Percentiles rank a stretch among this genome's conserved stretches.
Conservation (phyloP, 2,329 filamentous ascomycete genomes). For the Nemania sp. region DNA sequence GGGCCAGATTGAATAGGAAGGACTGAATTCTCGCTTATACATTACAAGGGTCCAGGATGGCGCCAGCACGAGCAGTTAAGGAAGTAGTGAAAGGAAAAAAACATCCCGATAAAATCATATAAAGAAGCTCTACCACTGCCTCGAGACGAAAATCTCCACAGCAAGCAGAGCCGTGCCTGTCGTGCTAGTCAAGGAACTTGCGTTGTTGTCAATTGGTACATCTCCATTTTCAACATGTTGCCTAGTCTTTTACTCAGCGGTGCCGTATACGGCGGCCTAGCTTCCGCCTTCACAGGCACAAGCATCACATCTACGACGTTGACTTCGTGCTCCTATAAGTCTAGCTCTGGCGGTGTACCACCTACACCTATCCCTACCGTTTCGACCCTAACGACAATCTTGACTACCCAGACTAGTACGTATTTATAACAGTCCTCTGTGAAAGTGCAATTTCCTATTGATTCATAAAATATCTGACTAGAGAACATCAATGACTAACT, state of each 20-base stretch:
- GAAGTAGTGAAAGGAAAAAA: background rate
- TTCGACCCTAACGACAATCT: constrained; percentile 1
- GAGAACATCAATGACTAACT: background rate
- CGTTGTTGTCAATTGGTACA: background rate
- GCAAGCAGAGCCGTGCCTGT: background rate
- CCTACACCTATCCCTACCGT: constrained; percentile 23
- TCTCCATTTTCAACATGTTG: constrained; percentile 22
- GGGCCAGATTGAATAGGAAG: constrained; percentile 9
- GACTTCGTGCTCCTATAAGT: constrained; percentile 14
- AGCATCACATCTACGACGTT: constrained; percentile 12
- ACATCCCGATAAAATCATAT: constrained; percentile 10
- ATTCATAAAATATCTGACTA: background rate
- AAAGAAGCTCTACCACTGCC: background rate
- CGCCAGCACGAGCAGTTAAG: constrained; percentile 18
- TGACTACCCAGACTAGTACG: constrained; percentile 15
- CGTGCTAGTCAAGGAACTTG: background rate
- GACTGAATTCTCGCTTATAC: background rate
- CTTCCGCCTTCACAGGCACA: constrained; percentile 1
- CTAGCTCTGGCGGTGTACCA: constrained; percentile 9
- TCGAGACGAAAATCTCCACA: background rate
- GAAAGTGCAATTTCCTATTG: background rate
- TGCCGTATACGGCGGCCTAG: constrained; percentile 12
- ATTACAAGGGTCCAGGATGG: constrained; percentile 15
- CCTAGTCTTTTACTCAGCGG: constrained; percentile 16
- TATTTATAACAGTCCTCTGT: background rate